phyloP scores from a whole-genome alignment of 2,329 filamentous ascomycete genomes.

The Apiospora kogelbergensis region DNA sequence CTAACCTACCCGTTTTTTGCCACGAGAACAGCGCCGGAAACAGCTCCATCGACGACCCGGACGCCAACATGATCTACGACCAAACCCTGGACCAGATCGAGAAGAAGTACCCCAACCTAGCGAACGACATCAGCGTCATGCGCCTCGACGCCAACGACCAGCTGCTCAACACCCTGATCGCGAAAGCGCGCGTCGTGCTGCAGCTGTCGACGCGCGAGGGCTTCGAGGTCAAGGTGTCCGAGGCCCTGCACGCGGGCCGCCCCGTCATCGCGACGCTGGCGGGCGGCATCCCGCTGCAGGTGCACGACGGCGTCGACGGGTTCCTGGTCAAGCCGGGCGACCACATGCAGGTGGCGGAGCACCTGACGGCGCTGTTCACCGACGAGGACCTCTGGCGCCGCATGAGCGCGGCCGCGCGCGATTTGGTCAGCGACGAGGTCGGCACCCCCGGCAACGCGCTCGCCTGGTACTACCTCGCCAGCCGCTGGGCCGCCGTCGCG shows the following conservation, averaged over 20 bases:
- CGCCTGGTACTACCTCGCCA: slow-evolving; percentile 75
- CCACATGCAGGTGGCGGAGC: slow-evolving; percentile 64
- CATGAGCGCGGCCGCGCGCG: slow-evolving; percentile 65
- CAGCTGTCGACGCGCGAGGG: slow-evolving; percentile 81
- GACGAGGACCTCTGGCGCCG: slow-evolving; percentile 62
- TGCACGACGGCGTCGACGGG: slow-evolving; percentile 69
- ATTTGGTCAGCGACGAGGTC: slow-evolving; percentile 76
- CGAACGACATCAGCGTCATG: slow-evolving; percentile 70
- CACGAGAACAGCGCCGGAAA: slow-evolving; percentile 58
- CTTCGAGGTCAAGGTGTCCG: slow-evolving; percentile 85
- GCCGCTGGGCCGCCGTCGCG: slow-evolving; percentile 57
- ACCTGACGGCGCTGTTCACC: slow-evolving; percentile 66
- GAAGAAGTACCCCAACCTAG: slow-evolving; percentile 59
- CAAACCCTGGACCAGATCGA: slow-evolving; percentile 69
- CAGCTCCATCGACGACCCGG: slow-evolving; percentile 78
- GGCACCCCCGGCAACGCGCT: slow-evolving; percentile 78
- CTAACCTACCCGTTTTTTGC: neutral
- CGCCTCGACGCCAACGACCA: slow-evolving; percentile 78
- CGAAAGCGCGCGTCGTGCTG: slow-evolving; percentile 70
- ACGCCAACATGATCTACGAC: slow-evolving; percentile 71
- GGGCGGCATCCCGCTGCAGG: slow-evolving; percentile 79
- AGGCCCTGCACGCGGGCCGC: slow-evolving; percentile 77
- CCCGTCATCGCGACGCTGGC: slow-evolving; percentile 74
- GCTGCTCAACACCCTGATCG: slow-evolving; percentile 73
- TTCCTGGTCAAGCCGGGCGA: slow-evolving; percentile 74